Conservation (phyloP, 2,329 filamentous ascomycete species). For the Sphaceloma murrayae region DNA sequence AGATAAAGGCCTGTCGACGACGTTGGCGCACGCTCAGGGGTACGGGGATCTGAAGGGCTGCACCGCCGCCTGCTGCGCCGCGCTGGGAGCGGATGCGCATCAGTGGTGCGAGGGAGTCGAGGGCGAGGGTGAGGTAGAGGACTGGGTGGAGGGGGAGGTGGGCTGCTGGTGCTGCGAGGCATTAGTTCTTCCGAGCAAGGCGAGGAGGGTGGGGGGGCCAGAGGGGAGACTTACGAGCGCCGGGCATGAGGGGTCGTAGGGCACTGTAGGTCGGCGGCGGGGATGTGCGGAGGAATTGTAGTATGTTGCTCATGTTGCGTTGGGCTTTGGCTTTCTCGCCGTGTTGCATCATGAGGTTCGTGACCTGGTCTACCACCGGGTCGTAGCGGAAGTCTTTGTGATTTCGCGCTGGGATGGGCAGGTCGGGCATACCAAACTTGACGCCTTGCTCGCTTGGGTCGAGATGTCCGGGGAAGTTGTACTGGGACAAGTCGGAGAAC, state of each 20-base stretch:
- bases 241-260: conserved; percentile 61
- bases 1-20: conserved; percentile 38
- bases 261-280: conserved; percentile 68
- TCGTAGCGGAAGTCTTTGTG: conserved; percentile 77
- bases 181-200: no score
- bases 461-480: neutral
- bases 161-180: conserved; percentile 51
- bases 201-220: neutral
- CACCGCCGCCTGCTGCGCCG: conserved; percentile 77
- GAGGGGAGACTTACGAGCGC: conserved; percentile 34
- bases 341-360: conserved; percentile 80
- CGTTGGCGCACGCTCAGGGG: conserved; percentile 21
- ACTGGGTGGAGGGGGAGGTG: conserved; percentile 84
- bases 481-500: neutral
- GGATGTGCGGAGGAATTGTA: conserved; percentile 74
- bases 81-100: conserved; percentile 67
- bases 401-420: conserved; percentile 53
- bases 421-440: conserved; percentile 65
- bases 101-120: conserved; percentile 87
- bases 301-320: conserved; percentile 76
- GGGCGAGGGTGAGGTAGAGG: conserved; percentile 76
- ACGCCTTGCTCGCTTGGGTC: conserved; percentile 36
- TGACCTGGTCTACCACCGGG: conserved; percentile 74
- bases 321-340: conserved; percentile 89
- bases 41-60: conserved; percentile 31